These are phyloP conservation scores for Scheffersomyces amazonensis DNA, from an alignment of 805 yeast genomes.

Conservation along the genomic window DNA sequence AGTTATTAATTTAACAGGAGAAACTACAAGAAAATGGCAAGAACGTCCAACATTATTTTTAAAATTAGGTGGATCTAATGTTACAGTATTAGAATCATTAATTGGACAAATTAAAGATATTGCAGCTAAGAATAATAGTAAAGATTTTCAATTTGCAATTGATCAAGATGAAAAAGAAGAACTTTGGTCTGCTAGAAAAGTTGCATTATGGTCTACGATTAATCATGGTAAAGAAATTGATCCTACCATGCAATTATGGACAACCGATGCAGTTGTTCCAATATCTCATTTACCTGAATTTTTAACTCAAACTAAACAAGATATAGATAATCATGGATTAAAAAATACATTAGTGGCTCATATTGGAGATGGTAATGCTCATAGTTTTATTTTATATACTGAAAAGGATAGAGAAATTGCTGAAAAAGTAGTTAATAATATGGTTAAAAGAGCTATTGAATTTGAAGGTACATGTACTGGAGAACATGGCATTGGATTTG, in stretches of 20 bases:
- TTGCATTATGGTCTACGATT: conserved; percentile 43
- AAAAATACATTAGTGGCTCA: conserved; percentile 69
- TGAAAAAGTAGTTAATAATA: conserved; percentile 21
- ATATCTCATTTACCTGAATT: conserved; percentile 63
- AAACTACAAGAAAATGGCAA: conserved; percentile 50
- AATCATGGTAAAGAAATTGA: conserved; percentile 28
- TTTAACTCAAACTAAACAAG: conserved; percentile 59
- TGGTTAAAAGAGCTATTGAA: conserved; percentile 23
- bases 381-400: conserved; percentile 59
- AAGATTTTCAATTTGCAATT: conserved; percentile 58
- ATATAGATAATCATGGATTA: conserved; percentile 51
- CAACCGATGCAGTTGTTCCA: conserved; percentile 85
- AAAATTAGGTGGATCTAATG: conserved; percentile 47
- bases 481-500: conserved; percentile 81
- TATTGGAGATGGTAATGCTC: conserved; percentile 84
- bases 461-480: conserved; percentile 81
- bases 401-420: conserved; percentile 48
- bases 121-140: conserved; percentile 29
- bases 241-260: conserved; percentile 54
- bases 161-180: conserved; percentile 60
- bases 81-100: conserved; percentile 16
- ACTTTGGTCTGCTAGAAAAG: conserved; percentile 76
- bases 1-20: conserved; percentile 56
- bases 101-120: conserved; percentile 40
- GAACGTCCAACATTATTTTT: conserved; percentile 63